Conservation (phyloP, 352 stramenopile species). For the Phytopythium delawarense region DNA sequence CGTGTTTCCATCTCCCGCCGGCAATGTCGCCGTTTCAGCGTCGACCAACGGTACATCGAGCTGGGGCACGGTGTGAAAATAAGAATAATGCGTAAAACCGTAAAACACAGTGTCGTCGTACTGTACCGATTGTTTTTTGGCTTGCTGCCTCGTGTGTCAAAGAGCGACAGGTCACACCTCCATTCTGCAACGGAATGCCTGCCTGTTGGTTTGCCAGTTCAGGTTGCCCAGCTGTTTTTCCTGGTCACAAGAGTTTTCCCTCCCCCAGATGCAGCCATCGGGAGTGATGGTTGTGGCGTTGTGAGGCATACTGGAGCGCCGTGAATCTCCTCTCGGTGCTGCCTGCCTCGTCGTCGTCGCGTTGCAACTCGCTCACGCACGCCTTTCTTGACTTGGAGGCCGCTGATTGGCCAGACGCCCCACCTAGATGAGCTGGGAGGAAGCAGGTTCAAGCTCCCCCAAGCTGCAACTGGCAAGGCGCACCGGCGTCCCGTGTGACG, state of each 20-base stretch:
- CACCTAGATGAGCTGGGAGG: slow-evolving; percentile 2
- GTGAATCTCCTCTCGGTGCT: slow-evolving; percentile 1
- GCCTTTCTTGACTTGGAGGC: slow-evolving; percentile 11
- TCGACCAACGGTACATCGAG: too few relatives aligned
- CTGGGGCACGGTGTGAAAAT: too few relatives aligned
- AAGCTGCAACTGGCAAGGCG: background rate
- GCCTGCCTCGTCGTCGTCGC: slow-evolving; percentile 14
- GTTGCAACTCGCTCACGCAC: slow-evolving; percentile 19
- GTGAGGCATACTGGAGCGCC: slow-evolving; percentile 9
- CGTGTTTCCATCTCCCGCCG: too few relatives aligned
- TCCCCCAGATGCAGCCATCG: slow-evolving; percentile 4
- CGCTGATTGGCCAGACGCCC: slow-evolving; percentile 5
- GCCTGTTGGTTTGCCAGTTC: background rate
- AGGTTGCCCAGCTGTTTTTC: background rate
- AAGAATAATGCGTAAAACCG: too few relatives aligned
- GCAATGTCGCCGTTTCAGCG: too few relatives aligned
- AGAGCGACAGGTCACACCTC: background rate
- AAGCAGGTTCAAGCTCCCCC: slow-evolving; percentile 8
- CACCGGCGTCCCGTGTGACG: background rate
- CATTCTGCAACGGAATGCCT: background rate
- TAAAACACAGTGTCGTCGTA: too few relatives aligned
- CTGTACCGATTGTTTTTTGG: background rate
- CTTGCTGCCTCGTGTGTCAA: background rate
- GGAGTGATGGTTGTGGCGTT: slow-evolving; percentile 42
- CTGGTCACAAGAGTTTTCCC: slow-evolving; percentile 9